Evolutionary conservation across 495 filamentous ascomycete genomes (phyloP).

Genomic region (Neurospora discreta): DNA sequence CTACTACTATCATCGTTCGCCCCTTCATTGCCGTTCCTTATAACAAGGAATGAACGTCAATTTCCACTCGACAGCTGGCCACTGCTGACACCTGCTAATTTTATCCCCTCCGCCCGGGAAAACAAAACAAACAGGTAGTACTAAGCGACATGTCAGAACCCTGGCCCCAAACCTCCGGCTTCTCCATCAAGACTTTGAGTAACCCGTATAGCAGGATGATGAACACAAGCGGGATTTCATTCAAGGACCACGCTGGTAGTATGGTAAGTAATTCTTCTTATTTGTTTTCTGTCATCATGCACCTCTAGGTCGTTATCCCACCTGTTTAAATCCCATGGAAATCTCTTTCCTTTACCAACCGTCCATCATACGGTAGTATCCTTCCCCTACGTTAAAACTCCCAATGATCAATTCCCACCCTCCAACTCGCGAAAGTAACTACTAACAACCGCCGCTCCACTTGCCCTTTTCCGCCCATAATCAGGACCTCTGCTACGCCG

Average conservation of each 20-base stretch:
- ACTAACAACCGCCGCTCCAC: background rate
- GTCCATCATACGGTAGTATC: background rate
- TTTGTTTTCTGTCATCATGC: too few species aligned
- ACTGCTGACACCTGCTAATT: too few species aligned
- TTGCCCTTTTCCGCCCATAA: background rate
- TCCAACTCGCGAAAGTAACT: background rate
- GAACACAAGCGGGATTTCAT: slow-evolving; percentile 83
- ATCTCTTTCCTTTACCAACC: background rate
- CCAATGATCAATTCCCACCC: background rate
- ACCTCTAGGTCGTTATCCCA: too few species aligned
- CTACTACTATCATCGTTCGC: background rate
- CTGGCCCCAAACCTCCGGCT: slow-evolving; percentile 71
- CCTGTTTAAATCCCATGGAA: too few species aligned
- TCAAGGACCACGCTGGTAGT: slow-evolving; percentile 84
- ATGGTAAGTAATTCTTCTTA: slow-evolving; percentile 54
- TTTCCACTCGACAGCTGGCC: too few species aligned
- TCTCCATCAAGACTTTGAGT: slow-evolving; percentile 78
- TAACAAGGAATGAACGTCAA: too few species aligned
- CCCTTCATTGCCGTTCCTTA: too few species aligned
- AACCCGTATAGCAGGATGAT: slow-evolving; percentile 95
- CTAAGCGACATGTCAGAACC: slow-evolving; percentile 98
- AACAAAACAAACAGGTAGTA: slow-evolving; percentile 42
- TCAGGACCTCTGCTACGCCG: slow-evolving; percentile 81
- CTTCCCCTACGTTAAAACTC: too few species aligned
- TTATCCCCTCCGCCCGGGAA: too few species aligned